Evolutionary conservation across 2,329 filamentous ascomycete genomes (phyloP).

Genomic region (Clathrospora elynae): DNA sequence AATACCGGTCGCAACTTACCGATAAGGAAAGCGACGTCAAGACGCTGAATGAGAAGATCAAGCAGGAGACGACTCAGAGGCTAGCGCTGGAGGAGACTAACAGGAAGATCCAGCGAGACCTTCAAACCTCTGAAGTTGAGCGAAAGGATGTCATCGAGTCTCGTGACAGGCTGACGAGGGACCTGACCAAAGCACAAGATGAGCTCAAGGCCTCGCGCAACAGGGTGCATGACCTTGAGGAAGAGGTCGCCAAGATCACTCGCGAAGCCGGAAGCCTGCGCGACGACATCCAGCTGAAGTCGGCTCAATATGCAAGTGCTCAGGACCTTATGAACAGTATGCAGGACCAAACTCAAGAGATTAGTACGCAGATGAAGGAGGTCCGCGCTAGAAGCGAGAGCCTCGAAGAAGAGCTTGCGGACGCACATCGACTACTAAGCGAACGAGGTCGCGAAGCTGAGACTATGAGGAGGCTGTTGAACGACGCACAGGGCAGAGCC

Average conservation of each 20-base stretch:
- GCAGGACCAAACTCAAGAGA: slow-evolving; percentile 88
- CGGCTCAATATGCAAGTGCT: slow-evolving; percentile 81
- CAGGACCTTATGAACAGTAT: slow-evolving; percentile 88
- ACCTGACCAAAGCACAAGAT: slow-evolving; percentile 73
- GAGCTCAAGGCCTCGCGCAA: slow-evolving; percentile 64
- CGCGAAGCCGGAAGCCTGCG: slow-evolving; percentile 70
- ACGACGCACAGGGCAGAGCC: slow-evolving; percentile 82
- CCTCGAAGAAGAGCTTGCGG: slow-evolving; percentile 87
- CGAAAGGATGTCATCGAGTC: slow-evolving; percentile 77
- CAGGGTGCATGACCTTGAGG: slow-evolving; percentile 75
- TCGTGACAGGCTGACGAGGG: slow-evolving; percentile 71
- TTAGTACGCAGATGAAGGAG: slow-evolving; percentile 91
- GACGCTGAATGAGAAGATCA: slow-evolving; percentile 75
- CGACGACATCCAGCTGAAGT: slow-evolving; percentile 83
- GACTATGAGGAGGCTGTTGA: slow-evolving; percentile 88
- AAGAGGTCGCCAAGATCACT: slow-evolving; percentile 69
- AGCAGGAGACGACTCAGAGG: slow-evolving; percentile 72
- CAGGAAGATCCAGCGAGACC: slow-evolving; percentile 73
- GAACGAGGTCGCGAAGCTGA: slow-evolving; percentile 91
- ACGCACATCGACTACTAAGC: slow-evolving; percentile 81
- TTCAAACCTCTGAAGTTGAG: slow-evolving; percentile 77
- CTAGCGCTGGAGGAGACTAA: slow-evolving; percentile 79
- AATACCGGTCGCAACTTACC: slow-evolving; percentile 69
- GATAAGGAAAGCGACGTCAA: slow-evolving; percentile 81
- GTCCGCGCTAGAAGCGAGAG: slow-evolving; percentile 79